Evolutionary conservation across 176 grass and related monocot genomes (phyloP), one percentile per base, ranked within the genome.

Genomic region (Aegilops umbellulata): DNA sequence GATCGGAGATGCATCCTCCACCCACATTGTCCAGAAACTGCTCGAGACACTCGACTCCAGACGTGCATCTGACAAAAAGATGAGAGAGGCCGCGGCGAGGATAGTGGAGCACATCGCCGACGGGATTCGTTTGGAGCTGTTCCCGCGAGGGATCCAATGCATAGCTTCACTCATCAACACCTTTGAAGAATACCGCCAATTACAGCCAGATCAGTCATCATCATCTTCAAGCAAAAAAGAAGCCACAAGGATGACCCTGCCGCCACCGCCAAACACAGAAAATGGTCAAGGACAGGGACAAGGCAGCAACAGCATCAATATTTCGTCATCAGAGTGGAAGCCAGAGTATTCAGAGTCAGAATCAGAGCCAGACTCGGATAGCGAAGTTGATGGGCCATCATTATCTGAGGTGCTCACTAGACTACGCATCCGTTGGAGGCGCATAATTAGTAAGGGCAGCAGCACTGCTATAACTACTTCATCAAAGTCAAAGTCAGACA

Each of bases 371-470:
- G 62, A 65, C 2, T 27, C 62, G 0, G 24, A 65, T 4, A 27
- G 27, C 0, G 3, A 1, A 22, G 1, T 61, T 0, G 22, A 61
- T 24, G 0, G 0, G 1, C 24, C 0, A 3, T 14, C 61, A 27
- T 27, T 11, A 0, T 4, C 10, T 29, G 8, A 39, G 36, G 7
- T 39, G 8, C 2, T 39, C 29, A 30, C 29, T 30, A 30, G 36
- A 9, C 36, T 39, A 39, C 0, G 8, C 36, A 38, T 38, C 6
- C 6, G 6, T 38, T 38, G 36, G 6, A 38, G 36, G 8, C 36
- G 6, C 7, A 38, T 8, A 38, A 8, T 10, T 39, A 39, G 38
- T 39, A 39, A 10, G 38, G 0, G 38, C 38, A 39, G 38, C 2
- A 39, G 2, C 38, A 39, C 38, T 10, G 0, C 38, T 10, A 39